These are phyloP conservation scores for Rhizophora mangle DNA, from an alignment of 345 rosid genomes.

Conservation along the genomic window DNA sequence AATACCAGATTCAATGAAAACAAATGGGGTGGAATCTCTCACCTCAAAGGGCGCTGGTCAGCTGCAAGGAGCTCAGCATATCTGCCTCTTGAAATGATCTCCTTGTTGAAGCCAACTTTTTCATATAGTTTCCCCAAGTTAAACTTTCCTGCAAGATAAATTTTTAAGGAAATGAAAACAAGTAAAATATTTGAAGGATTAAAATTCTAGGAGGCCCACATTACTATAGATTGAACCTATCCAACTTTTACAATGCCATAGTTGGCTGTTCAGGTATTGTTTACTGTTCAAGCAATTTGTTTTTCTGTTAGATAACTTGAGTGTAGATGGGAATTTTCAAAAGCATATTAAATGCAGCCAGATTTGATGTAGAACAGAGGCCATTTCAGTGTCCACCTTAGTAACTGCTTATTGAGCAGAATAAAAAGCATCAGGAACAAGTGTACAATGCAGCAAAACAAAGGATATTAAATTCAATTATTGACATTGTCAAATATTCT, in stretches of 20 bases:
- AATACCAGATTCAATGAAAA: background rate
- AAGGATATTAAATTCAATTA: too few species aligned
- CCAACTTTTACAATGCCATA: too few species aligned
- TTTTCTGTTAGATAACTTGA: background rate
- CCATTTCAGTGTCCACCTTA: too few species aligned
- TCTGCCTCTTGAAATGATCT: constrained; percentile 87
- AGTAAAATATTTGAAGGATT: background rate
- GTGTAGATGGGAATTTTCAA: background rate
- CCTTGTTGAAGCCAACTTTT: constrained; percentile 87
- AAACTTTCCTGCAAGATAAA: constrained; percentile 58
- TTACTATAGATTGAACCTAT: too few species aligned
- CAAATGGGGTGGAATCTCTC: constrained; percentile 21
- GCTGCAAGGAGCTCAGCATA: constrained; percentile 88
- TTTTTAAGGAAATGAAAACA: background rate
- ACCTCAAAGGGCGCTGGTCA: constrained; percentile 88
- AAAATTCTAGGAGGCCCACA: background rate
- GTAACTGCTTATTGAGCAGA: too few species aligned
- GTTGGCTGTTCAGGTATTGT: too few species aligned
- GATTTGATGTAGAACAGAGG: too few species aligned
- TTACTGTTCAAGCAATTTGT: background rate
- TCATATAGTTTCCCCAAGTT: constrained; percentile 80
- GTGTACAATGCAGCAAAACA: too few species aligned
- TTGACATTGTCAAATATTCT: too few species aligned
- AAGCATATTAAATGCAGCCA: background rate
- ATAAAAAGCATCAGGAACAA: too few species aligned